Evolutionary conservation across 441 rosid genomes (phyloP).

Genomic region (Raphanus hybrid): DNA sequence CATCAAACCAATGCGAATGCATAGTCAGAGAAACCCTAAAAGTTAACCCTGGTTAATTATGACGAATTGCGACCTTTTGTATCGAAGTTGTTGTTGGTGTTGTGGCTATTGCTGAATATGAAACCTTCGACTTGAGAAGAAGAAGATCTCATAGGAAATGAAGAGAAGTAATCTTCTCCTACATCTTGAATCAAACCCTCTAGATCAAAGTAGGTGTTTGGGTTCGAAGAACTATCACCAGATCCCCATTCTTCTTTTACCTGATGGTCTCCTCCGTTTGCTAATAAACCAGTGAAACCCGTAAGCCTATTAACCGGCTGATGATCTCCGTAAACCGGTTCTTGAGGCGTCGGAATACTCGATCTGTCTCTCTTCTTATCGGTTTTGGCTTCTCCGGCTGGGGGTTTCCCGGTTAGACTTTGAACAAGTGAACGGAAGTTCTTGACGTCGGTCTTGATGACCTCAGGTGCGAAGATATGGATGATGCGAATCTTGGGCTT

Average conservation of each 20-base stretch:
- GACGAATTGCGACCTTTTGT: constrained; percentile 34
- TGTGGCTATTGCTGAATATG: constrained; percentile 14
- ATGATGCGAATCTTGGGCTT: constrained; percentile 84
- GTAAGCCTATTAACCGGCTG: constrained; percentile 32
- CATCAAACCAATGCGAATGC: constrained; percentile 9
- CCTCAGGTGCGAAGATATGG: no score
- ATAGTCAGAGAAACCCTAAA: constrained; percentile 9
- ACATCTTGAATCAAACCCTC: constrained; percentile 76
- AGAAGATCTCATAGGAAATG: constrained; percentile 45
- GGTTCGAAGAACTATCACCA: constrained; percentile 34
- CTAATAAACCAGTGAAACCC: constrained; percentile 32
- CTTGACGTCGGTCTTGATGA: no score
- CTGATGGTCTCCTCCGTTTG: constrained; percentile 33
- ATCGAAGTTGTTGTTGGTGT: neutral
- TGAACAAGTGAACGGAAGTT: constrained; percentile 71
- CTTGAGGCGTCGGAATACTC: constrained; percentile 16
- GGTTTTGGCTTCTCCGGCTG: constrained; percentile 35
- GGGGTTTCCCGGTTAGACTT: constrained; percentile 77
- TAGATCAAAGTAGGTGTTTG: constrained; percentile 53
- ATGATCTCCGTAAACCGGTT: constrained; percentile 21
- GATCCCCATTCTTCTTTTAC: constrained; percentile 45
- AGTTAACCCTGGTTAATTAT: neutral
- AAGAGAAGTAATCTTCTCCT: constrained; percentile 47
- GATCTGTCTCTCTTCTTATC: constrained; percentile 31
- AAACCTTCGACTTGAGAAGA: constrained; percentile 34